Percentiles rank a stretch among this genome's conserved stretches.
These are phyloP conservation scores for Amphirosellinia nigrospora DNA, from an alignment of 495 filamentous ascomycete genomes.

Conservation along the genomic window DNA sequence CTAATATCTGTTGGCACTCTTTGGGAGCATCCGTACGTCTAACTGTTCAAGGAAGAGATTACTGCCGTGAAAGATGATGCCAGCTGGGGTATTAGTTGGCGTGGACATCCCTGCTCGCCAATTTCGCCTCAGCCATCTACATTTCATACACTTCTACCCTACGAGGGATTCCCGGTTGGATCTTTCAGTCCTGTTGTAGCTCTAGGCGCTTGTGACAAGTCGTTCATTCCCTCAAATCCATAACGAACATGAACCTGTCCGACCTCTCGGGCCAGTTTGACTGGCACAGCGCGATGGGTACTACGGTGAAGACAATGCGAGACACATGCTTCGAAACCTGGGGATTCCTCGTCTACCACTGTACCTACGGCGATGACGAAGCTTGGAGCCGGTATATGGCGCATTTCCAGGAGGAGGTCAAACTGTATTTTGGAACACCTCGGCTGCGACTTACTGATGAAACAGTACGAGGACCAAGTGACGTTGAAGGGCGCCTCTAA, in stretches of 20 bases:
- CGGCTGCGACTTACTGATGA: background rate
- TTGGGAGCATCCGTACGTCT: too few relatives aligned
- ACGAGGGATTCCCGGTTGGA: too few relatives aligned
- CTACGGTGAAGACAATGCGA: background rate
- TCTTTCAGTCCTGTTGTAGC: too few relatives aligned
- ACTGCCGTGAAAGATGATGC: too few relatives aligned
- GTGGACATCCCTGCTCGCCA: too few relatives aligned
- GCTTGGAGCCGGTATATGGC: conserved; percentile 29
- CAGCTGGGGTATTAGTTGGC: too few relatives aligned
- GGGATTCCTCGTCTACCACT: conserved; percentile 33
- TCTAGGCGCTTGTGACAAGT: too few relatives aligned
- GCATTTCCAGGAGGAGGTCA: background rate
- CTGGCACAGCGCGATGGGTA: conserved; percentile 2
- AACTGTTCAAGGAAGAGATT: too few relatives aligned
- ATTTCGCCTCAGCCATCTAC: too few relatives aligned
- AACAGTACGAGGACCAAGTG: conserved; percentile 21
- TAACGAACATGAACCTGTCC: conserved; percentile 4
- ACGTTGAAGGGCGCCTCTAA: conserved; percentile 27
- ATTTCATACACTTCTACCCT: too few relatives aligned
- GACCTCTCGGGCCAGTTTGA: conserved; percentile 6
- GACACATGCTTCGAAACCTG: conserved; percentile 14
- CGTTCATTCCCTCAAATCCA: too few relatives aligned
- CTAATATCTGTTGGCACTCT: too few relatives aligned
- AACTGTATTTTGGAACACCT: background rate
- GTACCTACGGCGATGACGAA: conserved; percentile 28